phyloP scores from a whole-genome alignment of 1,284 basidiomycete species.

The Stereum hirsutum region DNA sequence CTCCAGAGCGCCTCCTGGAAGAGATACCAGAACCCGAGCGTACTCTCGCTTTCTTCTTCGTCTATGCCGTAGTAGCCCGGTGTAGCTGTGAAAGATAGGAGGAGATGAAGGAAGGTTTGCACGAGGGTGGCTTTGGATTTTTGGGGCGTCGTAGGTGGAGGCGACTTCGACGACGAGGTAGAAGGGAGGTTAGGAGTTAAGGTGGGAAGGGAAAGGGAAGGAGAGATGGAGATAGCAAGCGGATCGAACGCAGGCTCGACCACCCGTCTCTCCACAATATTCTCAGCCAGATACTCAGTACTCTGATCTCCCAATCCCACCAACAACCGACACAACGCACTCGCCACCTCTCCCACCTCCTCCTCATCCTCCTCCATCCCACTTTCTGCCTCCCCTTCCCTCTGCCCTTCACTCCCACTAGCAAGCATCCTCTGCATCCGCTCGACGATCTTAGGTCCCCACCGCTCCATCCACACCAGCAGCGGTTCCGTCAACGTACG shows the following conservation, averaged over 20 bases:
- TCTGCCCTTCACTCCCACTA: no score
- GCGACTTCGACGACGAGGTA: constrained; percentile 6
- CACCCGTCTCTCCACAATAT: constrained; percentile 40
- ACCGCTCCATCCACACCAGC: constrained; percentile 59
- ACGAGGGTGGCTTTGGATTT: no score
- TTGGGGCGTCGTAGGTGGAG: constrained; percentile 31
- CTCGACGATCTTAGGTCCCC: constrained; percentile 42
- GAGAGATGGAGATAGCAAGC: constrained; percentile 10
- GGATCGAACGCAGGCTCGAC: constrained; percentile 18
- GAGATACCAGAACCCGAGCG: constrained; percentile 80
- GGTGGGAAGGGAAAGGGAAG: neutral
- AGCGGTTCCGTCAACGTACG: constrained; percentile 76
- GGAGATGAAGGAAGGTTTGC: constrained; percentile 61
- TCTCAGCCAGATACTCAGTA: constrained; percentile 65
- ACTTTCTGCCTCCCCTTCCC: no score
- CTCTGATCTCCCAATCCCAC: constrained; percentile 81
- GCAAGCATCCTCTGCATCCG: no score
- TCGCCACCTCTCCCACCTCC: constrained; percentile 45
- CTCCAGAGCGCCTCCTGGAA: constrained; percentile 84
- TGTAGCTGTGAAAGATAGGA: constrained; percentile 71
- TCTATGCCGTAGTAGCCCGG: constrained; percentile 72
- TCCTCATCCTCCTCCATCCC: constrained; percentile 34
- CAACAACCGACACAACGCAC: constrained; percentile 71
- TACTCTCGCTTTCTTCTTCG: constrained; percentile 82
- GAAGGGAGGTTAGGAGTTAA: no score